Evolutionary conservation across 139 green algal genomes (phyloP).

Genomic region (Mychonastes homosphaera): DNA sequence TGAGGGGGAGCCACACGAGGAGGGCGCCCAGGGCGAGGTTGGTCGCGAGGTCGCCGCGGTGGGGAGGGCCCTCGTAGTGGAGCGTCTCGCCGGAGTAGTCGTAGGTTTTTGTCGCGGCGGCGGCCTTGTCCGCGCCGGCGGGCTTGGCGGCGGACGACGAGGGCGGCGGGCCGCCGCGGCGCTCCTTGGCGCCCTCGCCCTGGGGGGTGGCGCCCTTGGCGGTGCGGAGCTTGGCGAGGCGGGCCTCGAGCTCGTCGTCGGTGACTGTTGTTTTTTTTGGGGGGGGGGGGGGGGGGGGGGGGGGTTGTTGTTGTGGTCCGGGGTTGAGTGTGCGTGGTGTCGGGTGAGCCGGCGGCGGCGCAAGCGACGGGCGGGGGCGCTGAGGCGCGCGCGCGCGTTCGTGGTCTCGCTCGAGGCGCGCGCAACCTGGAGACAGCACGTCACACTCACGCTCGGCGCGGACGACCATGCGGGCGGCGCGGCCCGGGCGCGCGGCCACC

Average conservation of each 20-base stretch:
- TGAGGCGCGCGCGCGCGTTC: no score
- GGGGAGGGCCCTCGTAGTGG: slow-evolving; percentile 42
- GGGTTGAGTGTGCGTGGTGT: no score
- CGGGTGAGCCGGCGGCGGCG: no score
- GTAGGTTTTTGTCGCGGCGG: slow-evolving; percentile 27
- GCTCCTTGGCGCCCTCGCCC: slow-evolving; percentile 32
- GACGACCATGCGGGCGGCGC: no score
- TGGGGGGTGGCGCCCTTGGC: slow-evolving; percentile 53
- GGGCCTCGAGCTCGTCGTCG: slow-evolving; percentile 59
- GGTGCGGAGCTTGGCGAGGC: slow-evolving; percentile 50
- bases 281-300: background rate
- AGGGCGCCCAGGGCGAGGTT: slow-evolving; percentile 74
- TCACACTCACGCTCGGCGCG: no score
- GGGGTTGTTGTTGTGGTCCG: no score
- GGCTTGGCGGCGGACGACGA: background rate
- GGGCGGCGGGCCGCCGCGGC: background rate
- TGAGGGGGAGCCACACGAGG: slow-evolving; percentile 76
- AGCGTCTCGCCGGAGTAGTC: slow-evolving; percentile 56
- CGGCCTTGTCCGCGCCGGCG: background rate
- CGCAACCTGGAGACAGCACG: no score
- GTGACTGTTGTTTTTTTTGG: background rate
- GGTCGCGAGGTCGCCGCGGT: slow-evolving; percentile 63
- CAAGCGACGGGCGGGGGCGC: no score
- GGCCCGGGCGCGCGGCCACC: no score
- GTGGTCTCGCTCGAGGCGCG: no score